Conservation (phyloP, 202 grass and related monocot species). For the Carex arenaria region DNA sequence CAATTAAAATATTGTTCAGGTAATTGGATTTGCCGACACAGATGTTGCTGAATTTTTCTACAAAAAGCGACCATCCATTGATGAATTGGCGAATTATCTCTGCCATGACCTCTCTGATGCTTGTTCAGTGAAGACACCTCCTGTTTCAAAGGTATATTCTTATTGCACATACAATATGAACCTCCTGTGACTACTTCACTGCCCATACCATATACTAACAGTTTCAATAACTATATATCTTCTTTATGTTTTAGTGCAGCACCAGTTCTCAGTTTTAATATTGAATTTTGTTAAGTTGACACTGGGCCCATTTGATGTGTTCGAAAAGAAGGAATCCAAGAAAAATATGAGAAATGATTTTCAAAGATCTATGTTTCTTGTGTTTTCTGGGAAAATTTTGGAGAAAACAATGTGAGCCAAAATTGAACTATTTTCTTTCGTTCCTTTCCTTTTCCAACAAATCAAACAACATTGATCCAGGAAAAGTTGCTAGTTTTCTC, state of each 20-base stretch:
- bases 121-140: slow-evolving; percentile 46
- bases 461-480: too few relatives aligned
- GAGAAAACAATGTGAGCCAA: too few relatives aligned
- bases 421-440: too few relatives aligned
- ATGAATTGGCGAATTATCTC: slow-evolving; percentile 61
- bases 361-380: too few relatives aligned
- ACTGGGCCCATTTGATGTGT: too few relatives aligned
- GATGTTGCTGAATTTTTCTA: slow-evolving; percentile 94
- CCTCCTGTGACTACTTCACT: neutral
- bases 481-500: too few relatives aligned
- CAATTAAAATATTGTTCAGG: slow-evolving; percentile 33
- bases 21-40: slow-evolving; percentile 85
- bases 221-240: neutral
- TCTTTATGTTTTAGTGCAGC: neutral
- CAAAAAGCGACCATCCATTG: slow-evolving; percentile 57
- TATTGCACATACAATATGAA: neutral
- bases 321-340: too few relatives aligned
- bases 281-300: neutral
- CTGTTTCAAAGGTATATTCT: slow-evolving; percentile 60
- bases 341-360: too few relatives aligned
- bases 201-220: neutral
- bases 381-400: too few relatives aligned
- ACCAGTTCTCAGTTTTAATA: neutral
- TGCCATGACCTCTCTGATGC: slow-evolving; percentile 80
- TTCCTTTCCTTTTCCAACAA: too few relatives aligned